Evolutionary conservation across 306 rosid species (phyloP), one percentile per base, ranked within the genome.

Genomic region (Fragaria iinumae): DNA sequence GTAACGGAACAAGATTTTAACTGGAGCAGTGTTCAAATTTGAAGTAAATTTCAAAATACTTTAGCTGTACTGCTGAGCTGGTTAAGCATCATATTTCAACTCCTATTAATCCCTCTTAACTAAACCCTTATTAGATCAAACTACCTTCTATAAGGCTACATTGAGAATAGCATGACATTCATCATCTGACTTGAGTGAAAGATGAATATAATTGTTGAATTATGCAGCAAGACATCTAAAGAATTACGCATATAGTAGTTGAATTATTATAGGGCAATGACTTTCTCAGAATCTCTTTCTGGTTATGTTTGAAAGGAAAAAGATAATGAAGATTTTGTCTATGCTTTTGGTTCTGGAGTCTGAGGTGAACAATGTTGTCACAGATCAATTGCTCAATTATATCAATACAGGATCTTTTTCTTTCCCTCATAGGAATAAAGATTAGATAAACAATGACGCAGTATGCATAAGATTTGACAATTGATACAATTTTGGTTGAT

Each of bases 51-150:
- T 36, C 64, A 32, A 72, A 21, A 0, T n/a, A 1, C 48, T 72
- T 65, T 11, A 52, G 49, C 11, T 11, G 76, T 20, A 72, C 62
- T 73, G 8, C 27, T n/a, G 68, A 9, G 49, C 77, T 72, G 69
- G 69, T 48, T 6, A 48, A 20, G 49, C 77, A 48, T 34, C 47
- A 71, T 71, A 32, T 63, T 65, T 66, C 71, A 71, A 72, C 69
- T 55, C 27, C 71, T 20, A 44, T 12, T 20, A 72, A 25, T 23
- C 18, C 41, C 41, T 38, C 8, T 8, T 72, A 29, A 49, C 25
- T 44, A 20, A 62, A 67, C 34, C 32, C 5, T 49, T 57, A 13
- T 7, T 11, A 67, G 53, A 48, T 29, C 52, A 43, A 43, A 45
- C 49, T 39, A 39, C 68, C 50, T 49, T 67, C 18, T 67, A 67